Evolutionary conservation across 2,329 filamentous ascomycete species (phyloP), one percentile per base, ranked within the genome.

Genomic region (Sarocladiaceae sp.): DNA sequence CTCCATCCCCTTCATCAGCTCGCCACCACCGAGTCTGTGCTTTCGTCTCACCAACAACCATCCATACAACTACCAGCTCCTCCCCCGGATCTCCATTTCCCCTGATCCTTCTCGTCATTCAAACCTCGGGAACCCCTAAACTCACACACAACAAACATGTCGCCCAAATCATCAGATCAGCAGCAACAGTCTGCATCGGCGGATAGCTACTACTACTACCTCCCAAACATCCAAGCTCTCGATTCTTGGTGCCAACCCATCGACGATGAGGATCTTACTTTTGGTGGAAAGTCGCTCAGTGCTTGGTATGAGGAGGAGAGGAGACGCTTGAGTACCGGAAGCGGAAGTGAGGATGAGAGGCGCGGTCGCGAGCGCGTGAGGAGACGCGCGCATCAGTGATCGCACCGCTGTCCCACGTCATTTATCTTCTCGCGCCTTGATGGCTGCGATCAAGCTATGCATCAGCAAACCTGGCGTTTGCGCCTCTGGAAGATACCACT

Each of bases 261-360:
- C 59, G 79, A 83, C 52, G 80, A 83, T 60, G 79, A 82, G 53
- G 80, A 83, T 57, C 69, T 83, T 33, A 82, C 74, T 63, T 83
- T 83, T 58, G 78, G 79, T 52, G 80, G 80, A 59, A 83, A 83
- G 72, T 72, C 78, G 35, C 64, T 83, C 37, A 79, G 78, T 63
- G 68, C 74, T 15, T 82, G 79, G 79, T 80, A 83, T 63, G 80
- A 83, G 65, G 80, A 83, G 67, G 78, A 80, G 56, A 71, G 77
- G 37, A 66, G 71, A 48, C 67, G 72, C 17, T 62, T 73, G 49
- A 74, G 70, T 65, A 64, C 59, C 35, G 37, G 37, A 11, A 42
- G 37, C 67, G 71, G 48, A 64, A 71, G 54, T 31, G 63, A 68
- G 42, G 65, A 72, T 60, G 64, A 70, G 63, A 60, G 66, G 15